These are phyloP conservation scores for Penicillium longicatenatum DNA, from an alignment of 495 filamentous ascomycete genomes.

Conservation along the genomic window DNA sequence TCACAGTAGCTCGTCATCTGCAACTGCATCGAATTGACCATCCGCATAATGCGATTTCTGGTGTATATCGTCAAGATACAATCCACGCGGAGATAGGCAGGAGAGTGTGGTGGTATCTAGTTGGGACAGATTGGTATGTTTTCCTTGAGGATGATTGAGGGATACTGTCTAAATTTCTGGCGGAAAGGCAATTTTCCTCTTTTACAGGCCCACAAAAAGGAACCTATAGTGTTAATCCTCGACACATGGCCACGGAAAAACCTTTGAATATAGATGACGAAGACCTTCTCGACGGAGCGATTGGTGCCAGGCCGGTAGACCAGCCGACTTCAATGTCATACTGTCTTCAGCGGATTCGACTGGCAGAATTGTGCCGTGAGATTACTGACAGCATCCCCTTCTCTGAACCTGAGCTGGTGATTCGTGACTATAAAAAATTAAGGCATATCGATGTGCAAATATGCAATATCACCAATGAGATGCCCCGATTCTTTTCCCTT, in stretches of 20 bases:
- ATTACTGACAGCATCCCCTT: conserved; percentile 43
- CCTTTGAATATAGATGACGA: conserved; percentile 50
- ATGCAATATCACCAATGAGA: conserved; percentile 24
- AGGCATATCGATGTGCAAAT: conserved; percentile 36
- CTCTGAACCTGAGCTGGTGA: conserved; percentile 5
- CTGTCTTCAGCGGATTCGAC: conserved; percentile 44
- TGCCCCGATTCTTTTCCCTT: conserved; percentile 27
- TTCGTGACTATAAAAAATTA: conserved; percentile 21
- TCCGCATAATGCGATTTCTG: conserved; percentile 18
- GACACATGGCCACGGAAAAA: conserved; percentile 46
- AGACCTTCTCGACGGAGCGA: conserved; percentile 41
- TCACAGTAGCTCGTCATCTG: conserved; percentile 40
- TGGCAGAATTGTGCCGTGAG: conserved; percentile 47
- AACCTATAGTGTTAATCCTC: conserved; percentile 41
- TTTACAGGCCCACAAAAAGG: conserved; percentile 39
- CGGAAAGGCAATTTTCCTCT: conserved; percentile 39
- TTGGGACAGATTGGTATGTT: conserved; percentile 45
- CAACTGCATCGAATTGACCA: conserved; percentile 46
- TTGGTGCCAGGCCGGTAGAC: conserved; percentile 31
- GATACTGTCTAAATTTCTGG: background rate
- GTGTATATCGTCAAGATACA: conserved; percentile 21
- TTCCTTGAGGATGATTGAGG: too few relatives aligned
- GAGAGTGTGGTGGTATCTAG: conserved; percentile 54
- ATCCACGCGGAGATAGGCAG: conserved; percentile 43
- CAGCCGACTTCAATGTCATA: conserved; percentile 49